A percentile compares a stretch with the other conserved stretches of the same genome.
phyloP scores from a whole-genome alignment of 1,284 basidiomycete species.

The Hypsizygus ulmarius region DNA sequence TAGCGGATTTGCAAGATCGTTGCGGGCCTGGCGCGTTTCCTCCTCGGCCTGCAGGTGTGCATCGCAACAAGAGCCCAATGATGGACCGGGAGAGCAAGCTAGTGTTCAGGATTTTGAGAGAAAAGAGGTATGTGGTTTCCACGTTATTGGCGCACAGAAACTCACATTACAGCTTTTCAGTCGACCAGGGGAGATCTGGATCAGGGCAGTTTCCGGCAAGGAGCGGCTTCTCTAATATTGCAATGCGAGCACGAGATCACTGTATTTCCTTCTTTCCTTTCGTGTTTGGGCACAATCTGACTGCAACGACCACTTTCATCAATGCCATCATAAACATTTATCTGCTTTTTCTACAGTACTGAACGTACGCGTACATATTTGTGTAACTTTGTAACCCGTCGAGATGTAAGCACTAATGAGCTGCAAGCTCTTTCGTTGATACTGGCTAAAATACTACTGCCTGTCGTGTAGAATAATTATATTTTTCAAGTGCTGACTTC shows the following conservation, averaged over 20 bases:
- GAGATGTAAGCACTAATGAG: too few relatives aligned
- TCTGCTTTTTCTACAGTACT: constrained; percentile 4
- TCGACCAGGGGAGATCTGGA: constrained; percentile 80
- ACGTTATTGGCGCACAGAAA: neutral
- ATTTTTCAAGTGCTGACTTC: too few relatives aligned
- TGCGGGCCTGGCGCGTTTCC: constrained; percentile 67
- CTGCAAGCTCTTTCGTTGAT: too few relatives aligned
- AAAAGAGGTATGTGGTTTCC: constrained; percentile 59
- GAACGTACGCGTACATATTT: neutral
- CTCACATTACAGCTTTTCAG: constrained; percentile 33
- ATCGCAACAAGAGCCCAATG: constrained; percentile 29
- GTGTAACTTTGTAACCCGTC: neutral
- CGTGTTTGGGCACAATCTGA: too few relatives aligned
- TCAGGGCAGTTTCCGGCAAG: constrained; percentile 62
- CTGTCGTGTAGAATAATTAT: too few relatives aligned
- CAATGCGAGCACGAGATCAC: too few relatives aligned
- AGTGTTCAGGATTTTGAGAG: constrained; percentile 71
- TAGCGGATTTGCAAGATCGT: constrained; percentile 72
- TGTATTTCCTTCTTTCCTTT: too few relatives aligned
- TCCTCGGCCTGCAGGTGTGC: constrained; percentile 40
- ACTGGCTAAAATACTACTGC: too few relatives aligned
- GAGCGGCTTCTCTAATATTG: constrained; percentile 37
- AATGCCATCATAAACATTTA: too few relatives aligned
- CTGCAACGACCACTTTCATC: too few relatives aligned
- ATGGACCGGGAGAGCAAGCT: constrained; percentile 47